A percentile compares a stretch with the other conserved stretches of the same genome.
These are phyloP conservation scores for Thamnidium elegans DNA, from an alignment of 192 early-diverging fungal species.

Conservation along the genomic window DNA sequence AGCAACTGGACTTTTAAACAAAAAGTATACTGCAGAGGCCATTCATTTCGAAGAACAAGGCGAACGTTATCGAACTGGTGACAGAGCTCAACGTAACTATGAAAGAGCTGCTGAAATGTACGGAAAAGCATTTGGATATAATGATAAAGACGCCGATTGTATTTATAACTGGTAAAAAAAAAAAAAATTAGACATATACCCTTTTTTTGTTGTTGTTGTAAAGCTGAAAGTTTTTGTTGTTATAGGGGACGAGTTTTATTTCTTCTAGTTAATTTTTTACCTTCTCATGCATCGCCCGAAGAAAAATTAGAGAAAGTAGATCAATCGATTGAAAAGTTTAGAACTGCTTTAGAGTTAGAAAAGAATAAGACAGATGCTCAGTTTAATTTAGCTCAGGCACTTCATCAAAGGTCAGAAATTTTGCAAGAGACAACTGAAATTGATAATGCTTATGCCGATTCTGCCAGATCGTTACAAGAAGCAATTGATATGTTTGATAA, in stretches of 20 bases:
- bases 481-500: conserved; percentile 48
- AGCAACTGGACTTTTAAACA: neutral
- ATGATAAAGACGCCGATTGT: conserved; percentile 54
- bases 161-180: conserved; percentile 64
- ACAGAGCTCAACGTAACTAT: conserved; percentile 65
- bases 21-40: conserved; percentile 43
- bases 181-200: neutral
- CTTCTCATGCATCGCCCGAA: conserved; percentile 42
- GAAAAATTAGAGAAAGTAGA: conserved; percentile 45
- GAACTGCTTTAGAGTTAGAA: conserved; percentile 44
- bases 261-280: conserved; percentile 51
- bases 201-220: neutral
- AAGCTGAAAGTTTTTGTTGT: neutral
- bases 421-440: conserved; percentile 48
- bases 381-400: conserved; percentile 69
- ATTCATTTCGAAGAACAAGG: conserved; percentile 59
- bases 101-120: conserved; percentile 66
- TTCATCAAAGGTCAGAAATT: conserved; percentile 56
- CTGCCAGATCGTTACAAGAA: conserved; percentile 46
- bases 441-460: conserved; percentile 41
- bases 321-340: conserved; percentile 51
- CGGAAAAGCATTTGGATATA: conserved; percentile 52
- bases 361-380: conserved; percentile 57
- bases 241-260: conserved; percentile 55
- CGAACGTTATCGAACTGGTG: conserved; percentile 64